Conservation (phyloP, 352 stramenopile species). For the Pythium phragmitis region DNA sequence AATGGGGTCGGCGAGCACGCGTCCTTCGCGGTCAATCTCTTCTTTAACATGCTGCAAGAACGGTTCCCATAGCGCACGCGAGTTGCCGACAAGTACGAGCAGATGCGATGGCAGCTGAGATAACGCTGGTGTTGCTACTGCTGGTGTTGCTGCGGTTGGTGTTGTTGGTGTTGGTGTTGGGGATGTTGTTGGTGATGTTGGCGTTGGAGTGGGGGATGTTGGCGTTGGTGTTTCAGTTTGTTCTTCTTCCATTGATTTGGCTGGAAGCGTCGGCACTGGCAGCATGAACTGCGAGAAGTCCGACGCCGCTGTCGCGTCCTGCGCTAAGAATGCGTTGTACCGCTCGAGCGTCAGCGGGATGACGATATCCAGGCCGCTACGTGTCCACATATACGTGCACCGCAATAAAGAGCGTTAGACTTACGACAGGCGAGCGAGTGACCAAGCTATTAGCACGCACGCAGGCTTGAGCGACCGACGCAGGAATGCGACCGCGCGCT, state of each 20-base stretch:
- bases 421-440: background rate
- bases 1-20: slow-evolving; percentile 46
- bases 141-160: background rate
- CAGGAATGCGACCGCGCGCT: slow-evolving; percentile 20
- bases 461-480: slow-evolving; percentile 19
- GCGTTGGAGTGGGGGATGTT: background rate
- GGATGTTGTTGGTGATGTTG: background rate
- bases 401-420: slow-evolving; percentile 1
- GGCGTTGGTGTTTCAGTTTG: background rate
- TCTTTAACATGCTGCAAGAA: slow-evolving; percentile 42
- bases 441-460: slow-evolving; percentile 5
- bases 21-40: slow-evolving; percentile 28
- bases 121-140: background rate
- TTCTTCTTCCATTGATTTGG: background rate
- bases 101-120: slow-evolving; percentile 35
- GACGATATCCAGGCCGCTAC: slow-evolving; percentile 63
- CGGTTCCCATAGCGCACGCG: slow-evolving; percentile 46
- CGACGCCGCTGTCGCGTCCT: slow-evolving; percentile 28
- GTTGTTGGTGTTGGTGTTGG: background rate
- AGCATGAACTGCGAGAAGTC: slow-evolving; percentile 54
- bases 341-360: slow-evolving; percentile 60
- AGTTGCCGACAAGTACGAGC: slow-evolving; percentile 73
- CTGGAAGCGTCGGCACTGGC: slow-evolving; percentile 17
- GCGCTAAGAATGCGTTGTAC: slow-evolving; percentile 56
- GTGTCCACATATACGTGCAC: background rate